Evolutionary conservation across 345 rosid species (phyloP).

Genomic region (Eucalyptus guilfoylei): DNA sequence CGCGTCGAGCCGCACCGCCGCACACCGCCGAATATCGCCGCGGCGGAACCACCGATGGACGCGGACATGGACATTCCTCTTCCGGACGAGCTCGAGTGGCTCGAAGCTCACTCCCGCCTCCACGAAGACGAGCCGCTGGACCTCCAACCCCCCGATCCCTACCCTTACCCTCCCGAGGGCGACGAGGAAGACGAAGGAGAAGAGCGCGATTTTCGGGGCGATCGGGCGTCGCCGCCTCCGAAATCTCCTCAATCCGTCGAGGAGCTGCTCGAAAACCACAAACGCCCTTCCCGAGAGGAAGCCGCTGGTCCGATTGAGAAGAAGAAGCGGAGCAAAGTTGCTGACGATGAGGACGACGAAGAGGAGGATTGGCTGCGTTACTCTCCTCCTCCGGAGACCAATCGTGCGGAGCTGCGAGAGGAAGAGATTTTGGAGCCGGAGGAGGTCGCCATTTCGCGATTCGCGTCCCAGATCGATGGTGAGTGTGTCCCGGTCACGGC

Average conservation of each 20-base stretch:
- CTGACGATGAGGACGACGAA: neutral
- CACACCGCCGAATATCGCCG: neutral
- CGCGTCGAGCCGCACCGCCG: neutral
- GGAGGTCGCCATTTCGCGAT: slow-evolving; percentile 53
- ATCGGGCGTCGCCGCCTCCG: slow-evolving; percentile 1
- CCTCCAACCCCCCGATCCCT: slow-evolving; percentile 11
- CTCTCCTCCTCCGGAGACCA: slow-evolving; percentile 27
- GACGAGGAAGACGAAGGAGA: neutral
- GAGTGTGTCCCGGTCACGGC: slow-evolving; percentile 78
- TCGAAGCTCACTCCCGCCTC: slow-evolving; percentile 49
- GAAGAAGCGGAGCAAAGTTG: slow-evolving; percentile 46
- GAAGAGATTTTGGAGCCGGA: slow-evolving; percentile 16
- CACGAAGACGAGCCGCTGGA: slow-evolving; percentile 37
- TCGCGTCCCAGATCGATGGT: slow-evolving; percentile 67
- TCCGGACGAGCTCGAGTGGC: slow-evolving; percentile 88
- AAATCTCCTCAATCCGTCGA: neutral
- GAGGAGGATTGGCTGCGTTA: slow-evolving; percentile 62
- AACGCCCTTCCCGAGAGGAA: slow-evolving; percentile 38
- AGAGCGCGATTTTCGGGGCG: neutral
- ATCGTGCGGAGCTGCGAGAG: neutral
- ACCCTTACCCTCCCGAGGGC: slow-evolving; percentile 14
- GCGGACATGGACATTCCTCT: slow-evolving; percentile 68
- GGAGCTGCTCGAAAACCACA: slow-evolving; percentile 11
- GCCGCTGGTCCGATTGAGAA: slow-evolving; percentile 6
- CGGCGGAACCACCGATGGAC: neutral